Percentiles rank a stretch among this genome's conserved stretches.
Evolutionary conservation across 768 basidiomycete genomes (phyloP).

Genomic region (Grammothele lineata): DNA sequence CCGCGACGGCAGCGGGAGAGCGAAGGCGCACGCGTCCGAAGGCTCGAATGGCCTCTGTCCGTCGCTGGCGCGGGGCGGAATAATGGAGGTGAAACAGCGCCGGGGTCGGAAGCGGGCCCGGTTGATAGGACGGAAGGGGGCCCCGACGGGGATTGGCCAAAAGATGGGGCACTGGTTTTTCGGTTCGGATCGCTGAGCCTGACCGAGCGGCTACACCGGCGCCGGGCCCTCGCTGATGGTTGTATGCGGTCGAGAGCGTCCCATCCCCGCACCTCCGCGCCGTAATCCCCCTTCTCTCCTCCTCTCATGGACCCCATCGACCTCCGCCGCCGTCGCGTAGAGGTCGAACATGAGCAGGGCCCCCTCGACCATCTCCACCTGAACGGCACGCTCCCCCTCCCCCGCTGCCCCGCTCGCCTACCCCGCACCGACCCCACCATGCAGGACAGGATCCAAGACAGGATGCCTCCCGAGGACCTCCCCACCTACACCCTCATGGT

Average conservation of each 20-base stretch:
- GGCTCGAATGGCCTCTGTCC: no score
- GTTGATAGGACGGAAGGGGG: slow-evolving; percentile 16
- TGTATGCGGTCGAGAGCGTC: slow-evolving; percentile 18
- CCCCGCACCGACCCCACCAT: no score
- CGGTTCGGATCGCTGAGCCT: slow-evolving; percentile 19
- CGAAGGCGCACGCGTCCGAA: no score
- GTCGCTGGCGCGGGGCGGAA: slow-evolving; percentile 2
- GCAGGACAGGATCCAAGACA: slow-evolving; percentile 15
- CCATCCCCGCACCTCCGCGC: slow-evolving; percentile 59
- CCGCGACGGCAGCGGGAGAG: no score
- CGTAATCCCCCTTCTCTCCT: slow-evolving; percentile 39
- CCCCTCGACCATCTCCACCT: slow-evolving; percentile 22
- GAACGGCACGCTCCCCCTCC: slow-evolving; percentile 22
- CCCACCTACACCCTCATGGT: slow-evolving; percentile 69
- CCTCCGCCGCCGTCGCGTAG: slow-evolving; percentile 44
- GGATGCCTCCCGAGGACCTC: slow-evolving; percentile 28
- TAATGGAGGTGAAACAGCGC: slow-evolving; percentile 9
- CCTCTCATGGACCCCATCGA: slow-evolving; percentile 60
- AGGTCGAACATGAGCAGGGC: slow-evolving; percentile 28
- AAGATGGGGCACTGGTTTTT: slow-evolving; percentile 8
- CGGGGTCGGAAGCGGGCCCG: slow-evolving; percentile 15
- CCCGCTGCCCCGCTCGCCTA: slow-evolving; percentile 25
- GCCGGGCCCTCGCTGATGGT: slow-evolving; percentile 20
- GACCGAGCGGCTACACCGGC: slow-evolving; percentile 18
- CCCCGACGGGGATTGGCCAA: slow-evolving; percentile 10